These are phyloP conservation scores for Basipetospora chlamydospora DNA, from an alignment of 2,329 filamentous ascomycete genomes.

Conservation along the genomic window DNA sequence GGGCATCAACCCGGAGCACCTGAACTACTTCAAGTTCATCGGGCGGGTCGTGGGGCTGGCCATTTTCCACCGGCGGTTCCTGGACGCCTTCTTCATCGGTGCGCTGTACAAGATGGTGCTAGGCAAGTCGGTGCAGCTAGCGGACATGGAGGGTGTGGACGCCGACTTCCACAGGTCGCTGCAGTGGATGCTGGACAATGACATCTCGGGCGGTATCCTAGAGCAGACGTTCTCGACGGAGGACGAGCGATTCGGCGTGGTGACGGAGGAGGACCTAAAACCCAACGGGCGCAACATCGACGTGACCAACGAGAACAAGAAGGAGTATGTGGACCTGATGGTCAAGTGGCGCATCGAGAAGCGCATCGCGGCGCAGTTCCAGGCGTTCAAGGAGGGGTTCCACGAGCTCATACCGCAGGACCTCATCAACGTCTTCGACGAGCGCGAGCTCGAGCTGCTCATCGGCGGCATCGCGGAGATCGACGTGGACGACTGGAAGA, in stretches of 20 bases:
- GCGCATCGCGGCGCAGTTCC: slow-evolving; percentile 95
- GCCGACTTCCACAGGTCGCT: slow-evolving; percentile 93
- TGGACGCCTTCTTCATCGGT: slow-evolving; percentile 98
- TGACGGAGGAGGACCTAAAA: slow-evolving; percentile 86
- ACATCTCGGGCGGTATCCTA: slow-evolving; percentile 79
- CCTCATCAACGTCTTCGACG: slow-evolving; percentile 95
- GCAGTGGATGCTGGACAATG: slow-evolving; percentile 96
- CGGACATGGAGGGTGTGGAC: slow-evolving; percentile 98
- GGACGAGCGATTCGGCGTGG: slow-evolving; percentile 91
- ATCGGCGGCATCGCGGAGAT: slow-evolving; percentile 99
- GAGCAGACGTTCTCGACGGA: slow-evolving; percentile 96
- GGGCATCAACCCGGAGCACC: slow-evolving; percentile 95
- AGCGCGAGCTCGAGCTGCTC: slow-evolving; percentile 87
- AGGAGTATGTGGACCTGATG: slow-evolving; percentile 95
- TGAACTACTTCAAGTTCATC: slow-evolving; percentile 99
- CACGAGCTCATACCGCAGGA: slow-evolving; percentile 94
- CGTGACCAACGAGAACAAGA: slow-evolving; percentile 97
- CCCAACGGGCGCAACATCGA: slow-evolving; percentile 81
- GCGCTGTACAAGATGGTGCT: slow-evolving; percentile 99
- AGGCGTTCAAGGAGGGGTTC: slow-evolving; percentile 93
- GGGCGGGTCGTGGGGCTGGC: slow-evolving; percentile 91
- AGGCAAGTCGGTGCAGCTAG: slow-evolving; percentile 76
- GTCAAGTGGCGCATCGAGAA: slow-evolving; percentile 99
- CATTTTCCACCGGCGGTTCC: slow-evolving; percentile 94
- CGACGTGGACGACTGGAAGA: slow-evolving; percentile 99